These are phyloP conservation scores for Xylaria curta DNA, from an alignment of 495 filamentous ascomycete genomes.

Conservation along the genomic window DNA sequence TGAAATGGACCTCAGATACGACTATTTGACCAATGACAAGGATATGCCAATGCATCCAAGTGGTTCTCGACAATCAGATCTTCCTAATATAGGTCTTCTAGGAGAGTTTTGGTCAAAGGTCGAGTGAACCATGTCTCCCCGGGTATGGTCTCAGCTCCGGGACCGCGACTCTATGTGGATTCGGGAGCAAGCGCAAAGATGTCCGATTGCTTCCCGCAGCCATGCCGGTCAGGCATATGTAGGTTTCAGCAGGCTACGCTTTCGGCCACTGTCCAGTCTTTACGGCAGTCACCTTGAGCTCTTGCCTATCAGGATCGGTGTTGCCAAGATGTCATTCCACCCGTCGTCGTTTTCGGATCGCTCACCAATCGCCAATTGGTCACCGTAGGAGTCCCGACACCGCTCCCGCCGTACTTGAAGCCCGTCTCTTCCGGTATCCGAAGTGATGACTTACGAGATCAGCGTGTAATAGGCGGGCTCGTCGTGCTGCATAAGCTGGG, in stretches of 20 bases:
- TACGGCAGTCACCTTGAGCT: constrained; percentile 10
- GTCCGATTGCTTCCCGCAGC: constrained; percentile 11
- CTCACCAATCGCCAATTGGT: constrained; percentile 2
- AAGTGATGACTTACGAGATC: constrained; percentile 21
- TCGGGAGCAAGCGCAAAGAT: neutral
- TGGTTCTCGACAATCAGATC: constrained; percentile 15
- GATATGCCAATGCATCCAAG: neutral
- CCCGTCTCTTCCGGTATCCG: constrained; percentile 3
- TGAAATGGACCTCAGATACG: constrained; percentile 15
- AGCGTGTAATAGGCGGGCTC: neutral
- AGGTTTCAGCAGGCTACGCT: neutral
- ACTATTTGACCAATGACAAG: constrained; percentile 21
- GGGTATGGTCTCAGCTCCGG: neutral
- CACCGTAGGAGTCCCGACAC: neutral
- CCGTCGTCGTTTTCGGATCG: constrained; percentile 7
- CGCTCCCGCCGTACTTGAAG: constrained; percentile 8
- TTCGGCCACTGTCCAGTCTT: neutral
- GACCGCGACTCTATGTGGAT: neutral
- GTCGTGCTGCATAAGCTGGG: neutral
- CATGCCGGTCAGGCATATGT: constrained; percentile 3
- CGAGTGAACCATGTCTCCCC: neutral
- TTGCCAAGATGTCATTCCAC: constrained; percentile 14
- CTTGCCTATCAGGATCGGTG: neutral
- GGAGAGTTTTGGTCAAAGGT: neutral
- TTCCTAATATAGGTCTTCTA: constrained; percentile 11